Evolutionary conservation across 352 stramenopile species (phyloP), one percentile per base, ranked within the genome.

Genomic region (Thalassiosira allenii): DNA sequence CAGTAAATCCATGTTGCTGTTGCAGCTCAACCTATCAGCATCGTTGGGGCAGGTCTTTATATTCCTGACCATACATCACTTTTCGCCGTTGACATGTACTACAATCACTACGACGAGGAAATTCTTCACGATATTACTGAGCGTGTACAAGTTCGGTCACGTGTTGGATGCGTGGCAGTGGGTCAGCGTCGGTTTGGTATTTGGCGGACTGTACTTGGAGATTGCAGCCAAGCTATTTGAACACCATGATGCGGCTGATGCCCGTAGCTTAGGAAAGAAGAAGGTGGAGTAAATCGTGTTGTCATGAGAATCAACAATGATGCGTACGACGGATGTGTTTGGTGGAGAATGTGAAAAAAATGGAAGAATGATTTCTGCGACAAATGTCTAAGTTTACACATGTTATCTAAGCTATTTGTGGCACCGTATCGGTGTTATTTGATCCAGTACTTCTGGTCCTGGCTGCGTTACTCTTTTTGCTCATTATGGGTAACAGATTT

Each of bases 21-120:
- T 97, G 49, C 96, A 95, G 82, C 96, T 98, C 65, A 98, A 96
- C 57, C 80, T 97, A 44, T 97, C 95, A 69, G 97, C 94, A 49
- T 95, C 95, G 41, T 71, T 97, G 29, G 96, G 96, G 34, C 96
- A 98, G 85, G 97, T 98, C 70, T 98, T 98, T 81, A 98, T 98
- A 87, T 98, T 98, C 91, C 95, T 98, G 54, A 98, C 96, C 44
- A 97, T 98, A 83, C 93, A 97, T 79, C 95, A 97, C 83, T 98
- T 98, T 87, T 97, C 90, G 53, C 94, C 96, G 33, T 88, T 98
- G 47, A 97, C 94, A 44, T 98, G 95, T 78, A 98, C 96, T 25
- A 98, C 96, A 27, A 98, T 98, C 84, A 98, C 96, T 40, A 98
- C 96, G 2, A 98, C 96, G 64, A 91, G 96, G 82, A 98, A 98